phyloP scores from a whole-genome alignment of 768 basidiomycete genomes.

The Tulasnella sp. region DNA sequence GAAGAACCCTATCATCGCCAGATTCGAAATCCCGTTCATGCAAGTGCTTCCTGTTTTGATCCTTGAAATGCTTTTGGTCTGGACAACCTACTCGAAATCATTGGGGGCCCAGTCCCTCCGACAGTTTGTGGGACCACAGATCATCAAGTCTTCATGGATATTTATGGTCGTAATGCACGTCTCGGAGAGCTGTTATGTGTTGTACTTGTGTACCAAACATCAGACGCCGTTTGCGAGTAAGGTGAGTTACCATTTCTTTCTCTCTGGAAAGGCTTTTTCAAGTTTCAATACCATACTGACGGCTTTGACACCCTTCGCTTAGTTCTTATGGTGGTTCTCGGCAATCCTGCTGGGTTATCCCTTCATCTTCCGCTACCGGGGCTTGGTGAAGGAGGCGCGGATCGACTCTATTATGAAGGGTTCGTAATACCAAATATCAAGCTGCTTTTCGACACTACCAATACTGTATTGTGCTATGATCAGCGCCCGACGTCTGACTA shows the following conservation, averaged over 20 bases:
- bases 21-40: constrained; percentile 39
- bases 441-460: too few relatives aligned
- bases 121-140: constrained; percentile 28
- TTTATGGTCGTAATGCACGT: constrained; percentile 32
- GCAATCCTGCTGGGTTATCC: constrained; percentile 49
- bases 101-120: constrained; percentile 24
- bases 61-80: constrained; percentile 25
- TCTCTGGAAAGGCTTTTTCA: too few relatives aligned
- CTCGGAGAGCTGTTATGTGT: constrained; percentile 41
- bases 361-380: constrained; percentile 43
- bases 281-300: neutral
- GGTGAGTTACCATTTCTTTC: constrained; percentile 22
- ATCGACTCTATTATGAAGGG: constrained; percentile 72
- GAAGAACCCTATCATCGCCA: constrained; percentile 48
- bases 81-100: constrained; percentile 24
- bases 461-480: too few relatives aligned
- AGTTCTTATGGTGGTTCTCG: constrained; percentile 45
- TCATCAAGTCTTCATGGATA: constrained; percentile 30
- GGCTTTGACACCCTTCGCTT: neutral
- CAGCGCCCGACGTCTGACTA: too few relatives aligned
- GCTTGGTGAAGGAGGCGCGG: constrained; percentile 51
- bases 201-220: constrained; percentile 40
- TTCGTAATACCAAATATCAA: neutral
- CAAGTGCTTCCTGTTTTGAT: constrained; percentile 24
- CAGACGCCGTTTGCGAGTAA: constrained; percentile 36